A percentile compares a stretch with the other conserved stretches of the same genome.
Conservation (phyloP, 805 yeast genomes). For the Diddensiella santjacobensis region DNA sequence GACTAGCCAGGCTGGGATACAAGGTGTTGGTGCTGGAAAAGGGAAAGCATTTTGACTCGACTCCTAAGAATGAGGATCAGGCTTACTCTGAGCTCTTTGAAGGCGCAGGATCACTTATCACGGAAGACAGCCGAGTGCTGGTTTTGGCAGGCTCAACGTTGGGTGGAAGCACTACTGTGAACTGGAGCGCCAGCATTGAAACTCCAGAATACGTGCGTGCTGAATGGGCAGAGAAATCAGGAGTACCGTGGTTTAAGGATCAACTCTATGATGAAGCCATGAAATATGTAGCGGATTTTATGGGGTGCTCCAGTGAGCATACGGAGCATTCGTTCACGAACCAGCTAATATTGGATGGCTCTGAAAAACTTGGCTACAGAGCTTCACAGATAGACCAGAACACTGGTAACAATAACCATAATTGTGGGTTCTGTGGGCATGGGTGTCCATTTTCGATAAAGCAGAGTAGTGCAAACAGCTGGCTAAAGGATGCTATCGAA, state of each 20-base stretch:
- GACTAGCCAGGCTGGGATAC: constrained; percentile 42
- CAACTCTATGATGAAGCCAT: constrained; percentile 42
- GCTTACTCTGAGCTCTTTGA: constrained; percentile 41
- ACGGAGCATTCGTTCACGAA: constrained; percentile 46
- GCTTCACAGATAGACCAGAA: constrained; percentile 44
- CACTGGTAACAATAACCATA: constrained; percentile 39
- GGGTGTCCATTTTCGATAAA: constrained; percentile 51
- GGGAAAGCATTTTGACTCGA: constrained; percentile 41
- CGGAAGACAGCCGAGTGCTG: constrained; percentile 36
- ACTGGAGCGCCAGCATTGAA: constrained; percentile 52
- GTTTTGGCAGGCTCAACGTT: constrained; percentile 51
- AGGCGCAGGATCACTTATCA: constrained; percentile 34
- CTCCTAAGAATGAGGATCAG: constrained; percentile 39
- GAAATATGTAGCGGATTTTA: constrained; percentile 44
- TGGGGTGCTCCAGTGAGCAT: constrained; percentile 43
- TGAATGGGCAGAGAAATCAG: constrained; percentile 47
- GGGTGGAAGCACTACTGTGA: constrained; percentile 57
- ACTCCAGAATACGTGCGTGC: constrained; percentile 49
- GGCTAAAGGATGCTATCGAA: constrained; percentile 47
- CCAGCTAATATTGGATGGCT: constrained; percentile 41
- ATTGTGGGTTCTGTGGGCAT: constrained; percentile 45
- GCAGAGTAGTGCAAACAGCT: constrained; percentile 47
- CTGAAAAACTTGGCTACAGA: constrained; percentile 43
- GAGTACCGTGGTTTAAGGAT: constrained; percentile 45
- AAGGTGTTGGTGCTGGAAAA: constrained; percentile 48